Conservation (phyloP, 2,329 filamentous ascomycete genomes). For the Purpureocillium takamizusanense region DNA sequence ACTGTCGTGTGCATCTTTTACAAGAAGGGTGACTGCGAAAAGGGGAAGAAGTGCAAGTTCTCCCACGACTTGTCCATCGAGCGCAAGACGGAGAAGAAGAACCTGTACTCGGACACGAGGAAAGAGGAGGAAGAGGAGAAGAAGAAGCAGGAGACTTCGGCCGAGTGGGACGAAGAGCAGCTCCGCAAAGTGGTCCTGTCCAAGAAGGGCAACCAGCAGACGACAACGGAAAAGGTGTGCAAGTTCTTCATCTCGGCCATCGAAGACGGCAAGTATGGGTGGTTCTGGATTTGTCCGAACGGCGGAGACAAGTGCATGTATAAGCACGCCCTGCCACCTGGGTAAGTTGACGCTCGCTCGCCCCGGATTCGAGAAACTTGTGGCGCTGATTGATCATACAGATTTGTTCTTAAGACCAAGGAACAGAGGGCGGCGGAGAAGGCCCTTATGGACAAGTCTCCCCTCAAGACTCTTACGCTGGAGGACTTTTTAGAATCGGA, state of each 20-base stretch:
- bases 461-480: slow-evolving; percentile 84
- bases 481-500: slow-evolving; percentile 97
- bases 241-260: slow-evolving; percentile 97
- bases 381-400: slow-evolving; percentile 27
- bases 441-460: slow-evolving; percentile 90
- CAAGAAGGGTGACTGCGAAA: slow-evolving; percentile 96
- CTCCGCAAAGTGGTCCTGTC: slow-evolving; percentile 81
- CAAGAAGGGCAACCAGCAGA: slow-evolving; percentile 95
- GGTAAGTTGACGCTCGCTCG: slow-evolving; percentile 49
- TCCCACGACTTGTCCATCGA: slow-evolving; percentile 84
- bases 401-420: slow-evolving; percentile 94
- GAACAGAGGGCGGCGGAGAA: slow-evolving; percentile 95
- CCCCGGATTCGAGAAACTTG: background rate
- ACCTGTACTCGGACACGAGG: slow-evolving; percentile 79
- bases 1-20: slow-evolving; percentile 93
- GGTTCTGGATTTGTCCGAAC: slow-evolving; percentile 98
- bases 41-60: slow-evolving; percentile 97
- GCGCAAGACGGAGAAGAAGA: slow-evolving; percentile 86
- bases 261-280: slow-evolving; percentile 97
- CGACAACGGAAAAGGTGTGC: slow-evolving; percentile 96
- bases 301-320: slow-evolving; percentile 98
- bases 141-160: slow-evolving; percentile 88
- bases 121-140: slow-evolving; percentile 59
- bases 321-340: slow-evolving; percentile 86
- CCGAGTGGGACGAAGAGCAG: slow-evolving; percentile 97